Evolutionary conservation across 441 rosid genomes (phyloP), one percentile per base, ranked within the genome.

Genomic region (Viola pubescens): DNA sequence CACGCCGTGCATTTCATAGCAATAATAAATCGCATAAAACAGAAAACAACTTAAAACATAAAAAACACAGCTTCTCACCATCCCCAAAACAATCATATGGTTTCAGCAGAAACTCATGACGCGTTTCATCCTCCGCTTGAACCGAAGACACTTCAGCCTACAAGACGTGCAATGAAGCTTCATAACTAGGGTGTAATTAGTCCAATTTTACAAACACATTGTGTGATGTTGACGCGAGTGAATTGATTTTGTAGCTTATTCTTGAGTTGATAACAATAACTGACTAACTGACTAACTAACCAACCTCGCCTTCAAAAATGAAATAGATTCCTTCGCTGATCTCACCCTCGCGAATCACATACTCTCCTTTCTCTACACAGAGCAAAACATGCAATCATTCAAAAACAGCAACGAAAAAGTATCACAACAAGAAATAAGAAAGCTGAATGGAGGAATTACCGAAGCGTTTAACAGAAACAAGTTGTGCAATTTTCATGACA

Each of bases 261-360:
- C 2, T 26, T 26, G 34, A 63, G 55, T 4, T 6, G 1, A 44
- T 45, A 7, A 26, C 13, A 5, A 11, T 44, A 56, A 54, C 42
- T 19, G 2, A 0, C 34, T 70, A 60, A 46, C 48, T 59, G 2
- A 0, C 34, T 70, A 60, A 46, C 48, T 59, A 40, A 70, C 68
- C 56, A 61, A 89, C 98, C 95, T 87, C 91, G 68, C 98, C 97
- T 54, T 82, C 82, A 80, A 87, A 90, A 14, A 90, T 78, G 57
- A 94, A 84, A 74, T 82, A 89, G 52, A 85, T 63, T 60, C 98
- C 98, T 65, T 89, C 85, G 60, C 87, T 86, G 65, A 67, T 56
- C 66, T 88, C 92, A 40, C 88, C 97, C 68, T 77, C 88, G 0
- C 81, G 86, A 65, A 82, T 75, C 60, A 89, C 82, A 71, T 64